Evolutionary conservation across 2,329 filamentous ascomycete species (phyloP).

Genomic region (Raffaelea ambrosiae): DNA sequence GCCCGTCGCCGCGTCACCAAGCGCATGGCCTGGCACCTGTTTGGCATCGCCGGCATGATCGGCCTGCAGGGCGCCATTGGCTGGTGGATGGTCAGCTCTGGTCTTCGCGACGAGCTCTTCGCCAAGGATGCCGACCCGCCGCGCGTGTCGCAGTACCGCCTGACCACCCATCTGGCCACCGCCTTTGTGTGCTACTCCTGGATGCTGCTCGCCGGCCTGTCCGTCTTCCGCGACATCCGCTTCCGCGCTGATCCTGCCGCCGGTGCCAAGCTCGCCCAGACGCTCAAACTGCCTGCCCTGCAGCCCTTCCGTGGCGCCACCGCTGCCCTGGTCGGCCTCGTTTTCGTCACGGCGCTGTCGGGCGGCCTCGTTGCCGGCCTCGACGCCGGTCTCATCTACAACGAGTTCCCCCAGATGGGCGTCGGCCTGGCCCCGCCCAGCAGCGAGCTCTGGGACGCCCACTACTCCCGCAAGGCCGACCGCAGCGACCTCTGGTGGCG

Average conservation of each 20-base stretch:
- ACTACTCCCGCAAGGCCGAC: constrained; percentile 75
- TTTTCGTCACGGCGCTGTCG: constrained; percentile 88
- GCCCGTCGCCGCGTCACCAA: constrained; percentile 67
- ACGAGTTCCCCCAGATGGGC: constrained; percentile 97
- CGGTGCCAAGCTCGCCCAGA: constrained; percentile 50
- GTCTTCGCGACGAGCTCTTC: constrained; percentile 91
- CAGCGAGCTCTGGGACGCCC: constrained; percentile 74
- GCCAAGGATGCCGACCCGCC: constrained; percentile 84
- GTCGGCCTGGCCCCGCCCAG: constrained; percentile 70
- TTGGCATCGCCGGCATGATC: constrained; percentile 80
- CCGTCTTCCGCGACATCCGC: constrained; percentile 69
- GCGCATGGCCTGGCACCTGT: constrained; percentile 67
- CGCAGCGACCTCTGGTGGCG: constrained; percentile 86
- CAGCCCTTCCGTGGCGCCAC: constrained; percentile 65
- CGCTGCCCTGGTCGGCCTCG: constrained; percentile 60
- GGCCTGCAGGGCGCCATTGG: constrained; percentile 92
- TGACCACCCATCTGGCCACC: constrained; percentile 80
- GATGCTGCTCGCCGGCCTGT: constrained; percentile 85
- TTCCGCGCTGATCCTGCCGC: constrained; percentile 59
- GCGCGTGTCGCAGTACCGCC: constrained; percentile 86
- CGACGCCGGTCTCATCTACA: constrained; percentile 96
- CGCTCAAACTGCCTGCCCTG: constrained; percentile 59
- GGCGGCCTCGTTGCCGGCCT: constrained; percentile 89
- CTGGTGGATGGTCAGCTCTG: constrained; percentile 99
- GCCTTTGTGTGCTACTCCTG: constrained; percentile 90